phyloP scores from a whole-genome alignment of 805 yeast genomes.

The Dipodascus geniculatus region DNA sequence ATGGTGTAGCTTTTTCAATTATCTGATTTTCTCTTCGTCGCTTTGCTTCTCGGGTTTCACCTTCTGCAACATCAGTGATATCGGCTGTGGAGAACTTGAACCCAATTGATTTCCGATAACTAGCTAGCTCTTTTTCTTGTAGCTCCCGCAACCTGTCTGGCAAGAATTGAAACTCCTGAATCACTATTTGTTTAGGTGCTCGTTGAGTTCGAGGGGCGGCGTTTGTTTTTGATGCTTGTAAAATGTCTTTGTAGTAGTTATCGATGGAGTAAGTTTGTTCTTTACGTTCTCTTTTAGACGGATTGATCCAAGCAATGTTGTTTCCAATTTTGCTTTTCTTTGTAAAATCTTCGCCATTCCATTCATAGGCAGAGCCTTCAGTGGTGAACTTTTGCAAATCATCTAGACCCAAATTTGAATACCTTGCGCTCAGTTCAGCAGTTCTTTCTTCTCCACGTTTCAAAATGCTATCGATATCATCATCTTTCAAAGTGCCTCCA shows the following conservation, averaged over 20 bases:
- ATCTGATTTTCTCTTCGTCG: constrained; percentile 40
- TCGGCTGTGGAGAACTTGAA: constrained; percentile 47
- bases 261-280: constrained; percentile 70
- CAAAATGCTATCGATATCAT: constrained; percentile 61
- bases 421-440: constrained; percentile 63
- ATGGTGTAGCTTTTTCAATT: constrained; percentile 62
- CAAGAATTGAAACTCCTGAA: constrained; percentile 83
- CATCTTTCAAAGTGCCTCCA: constrained; percentile 21
- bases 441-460: constrained; percentile 76
- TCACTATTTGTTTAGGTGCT: constrained; percentile 70
- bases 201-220: constrained; percentile 43
- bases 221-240: constrained; percentile 50
- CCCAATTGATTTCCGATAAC: constrained; percentile 56
- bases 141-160: constrained; percentile 60
- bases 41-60: constrained; percentile 35
- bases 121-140: constrained; percentile 70
- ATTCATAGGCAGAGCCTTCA: constrained; percentile 75
- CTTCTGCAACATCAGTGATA: constrained; percentile 34
- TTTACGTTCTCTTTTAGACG: constrained; percentile 46
- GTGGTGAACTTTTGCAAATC: constrained; percentile 87
- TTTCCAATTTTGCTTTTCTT: constrained; percentile 26
- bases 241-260: constrained; percentile 67
- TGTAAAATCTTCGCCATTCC: constrained; percentile 83
- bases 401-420: constrained; percentile 76
- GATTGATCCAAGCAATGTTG: constrained; percentile 61